A percentile compares a stretch with the other conserved stretches of the same genome.
phyloP scores from a whole-genome alignment of 2,329 filamentous ascomycete species.

The Alternaria panax region DNA sequence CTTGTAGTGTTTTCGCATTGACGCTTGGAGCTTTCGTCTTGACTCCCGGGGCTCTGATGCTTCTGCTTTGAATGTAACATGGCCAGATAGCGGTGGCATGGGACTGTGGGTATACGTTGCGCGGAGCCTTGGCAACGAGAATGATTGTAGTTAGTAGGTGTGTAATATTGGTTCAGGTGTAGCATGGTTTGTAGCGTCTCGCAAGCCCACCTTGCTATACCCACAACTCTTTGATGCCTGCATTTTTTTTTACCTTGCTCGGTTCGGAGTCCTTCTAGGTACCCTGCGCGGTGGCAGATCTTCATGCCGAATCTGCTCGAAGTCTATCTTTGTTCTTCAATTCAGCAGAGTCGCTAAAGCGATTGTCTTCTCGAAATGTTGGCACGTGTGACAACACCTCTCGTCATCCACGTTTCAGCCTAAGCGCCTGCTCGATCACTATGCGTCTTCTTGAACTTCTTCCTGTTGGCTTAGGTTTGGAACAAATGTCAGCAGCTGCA shows the following conservation, averaged over 20 bases:
- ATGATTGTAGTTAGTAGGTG: neutral
- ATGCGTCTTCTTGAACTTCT: conserved; percentile 5
- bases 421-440: neutral
- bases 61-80: neutral
- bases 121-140: neutral
- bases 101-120: neutral
- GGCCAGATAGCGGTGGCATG: neutral
- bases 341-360: neutral
- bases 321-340: neutral
- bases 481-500: conserved; percentile 12
- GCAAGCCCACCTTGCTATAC: neutral
- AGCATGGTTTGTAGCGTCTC: neutral
- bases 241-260: neutral
- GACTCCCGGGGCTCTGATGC: neutral
- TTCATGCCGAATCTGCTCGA: neutral
- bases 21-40: neutral
- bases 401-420: neutral
- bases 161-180: neutral
- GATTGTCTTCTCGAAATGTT: neutral
- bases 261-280: neutral
- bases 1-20: neutral
- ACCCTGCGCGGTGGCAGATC: neutral
- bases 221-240: neutral
- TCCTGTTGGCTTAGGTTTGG: conserved; percentile 14
- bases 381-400: neutral